These are phyloP conservation scores for Phalaenopsis hybrid DNA, from an alignment of 116 monocot species.

Conservation along the genomic window DNA sequence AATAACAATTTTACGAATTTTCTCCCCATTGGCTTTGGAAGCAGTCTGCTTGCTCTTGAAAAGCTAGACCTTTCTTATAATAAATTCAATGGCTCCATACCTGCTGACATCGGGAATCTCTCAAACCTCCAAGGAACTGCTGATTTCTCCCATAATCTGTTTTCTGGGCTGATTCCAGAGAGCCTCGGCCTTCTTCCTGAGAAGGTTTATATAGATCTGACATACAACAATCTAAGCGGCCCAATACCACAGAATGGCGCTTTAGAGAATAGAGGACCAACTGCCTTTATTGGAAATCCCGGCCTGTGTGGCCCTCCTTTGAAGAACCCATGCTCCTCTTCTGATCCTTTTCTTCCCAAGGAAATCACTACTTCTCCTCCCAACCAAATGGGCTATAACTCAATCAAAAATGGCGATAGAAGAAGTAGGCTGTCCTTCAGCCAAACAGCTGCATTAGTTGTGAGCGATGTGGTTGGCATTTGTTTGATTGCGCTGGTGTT, in stretches of 20 bases:
- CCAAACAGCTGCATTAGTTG: constrained; percentile 40
- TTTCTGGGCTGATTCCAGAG: constrained; percentile 49
- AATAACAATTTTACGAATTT: constrained; percentile 39
- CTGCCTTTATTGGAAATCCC: constrained; percentile 63
- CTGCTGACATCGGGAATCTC: constrained; percentile 46
- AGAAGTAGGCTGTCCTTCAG: constrained; percentile 19
- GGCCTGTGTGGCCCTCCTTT: constrained; percentile 60
- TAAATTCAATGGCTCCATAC: constrained; percentile 40
- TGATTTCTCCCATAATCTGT: constrained; percentile 58
- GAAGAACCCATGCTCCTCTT: constrained; percentile 33
- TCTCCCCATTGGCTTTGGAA: constrained; percentile 39
- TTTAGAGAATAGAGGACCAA: constrained; percentile 58
- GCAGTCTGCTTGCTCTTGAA: constrained; percentile 24
- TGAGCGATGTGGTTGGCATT: constrained; percentile 51
- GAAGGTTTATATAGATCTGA: constrained; percentile 67
- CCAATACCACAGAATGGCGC: constrained; percentile 52
- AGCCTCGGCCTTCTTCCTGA: constrained; percentile 57
- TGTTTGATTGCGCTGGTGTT: constrained; percentile 53
- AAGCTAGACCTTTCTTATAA: constrained; percentile 64
- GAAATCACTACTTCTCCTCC: background rate
- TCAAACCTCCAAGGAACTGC: constrained; percentile 41
- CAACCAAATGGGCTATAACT: no score
- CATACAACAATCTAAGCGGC: constrained; percentile 59
- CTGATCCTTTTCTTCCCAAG: background rate
- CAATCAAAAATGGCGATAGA: no score